Percentiles rank a stretch among this genome's conserved stretches.
Conservation (phyloP, 495 filamentous ascomycete genomes). For the Penicillium chermesinum region DNA sequence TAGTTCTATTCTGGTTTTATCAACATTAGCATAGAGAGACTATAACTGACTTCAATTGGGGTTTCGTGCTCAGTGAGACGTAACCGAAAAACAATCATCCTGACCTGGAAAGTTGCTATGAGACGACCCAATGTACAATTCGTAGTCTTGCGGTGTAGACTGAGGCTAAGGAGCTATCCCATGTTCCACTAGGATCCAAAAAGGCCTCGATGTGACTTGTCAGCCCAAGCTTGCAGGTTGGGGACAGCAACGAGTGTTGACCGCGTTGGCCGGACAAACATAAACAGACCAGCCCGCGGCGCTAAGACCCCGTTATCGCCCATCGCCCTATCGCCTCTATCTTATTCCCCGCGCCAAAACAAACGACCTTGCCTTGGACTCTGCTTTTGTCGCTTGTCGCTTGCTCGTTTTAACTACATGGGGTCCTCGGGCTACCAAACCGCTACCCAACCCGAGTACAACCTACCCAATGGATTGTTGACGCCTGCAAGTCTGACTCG, state of each 20-base stretch:
- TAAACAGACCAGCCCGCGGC: constrained; percentile 16
- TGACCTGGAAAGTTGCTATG: too few species aligned
- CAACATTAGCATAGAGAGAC: too few species aligned
- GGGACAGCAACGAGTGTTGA: constrained; percentile 15
- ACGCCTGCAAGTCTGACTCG: constrained; percentile 3
- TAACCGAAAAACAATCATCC: too few species aligned
- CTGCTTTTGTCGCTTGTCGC: constrained; percentile 2
- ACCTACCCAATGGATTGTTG: constrained; percentile 12
- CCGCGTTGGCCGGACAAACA: constrained; percentile 23
- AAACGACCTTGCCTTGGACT: constrained; percentile 13
- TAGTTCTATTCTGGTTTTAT: too few species aligned
- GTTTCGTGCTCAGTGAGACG: too few species aligned
- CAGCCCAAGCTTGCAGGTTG: constrained; percentile 17
- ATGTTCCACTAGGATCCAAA: neutral
- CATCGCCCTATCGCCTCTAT: constrained; percentile 28
- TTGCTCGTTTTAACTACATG: neutral
- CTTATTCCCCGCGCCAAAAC: constrained; percentile 25
- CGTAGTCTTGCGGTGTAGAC: too few species aligned
- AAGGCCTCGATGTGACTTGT: constrained; percentile 12
- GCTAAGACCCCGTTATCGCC: constrained; percentile 25
- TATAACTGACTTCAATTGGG: too few species aligned
- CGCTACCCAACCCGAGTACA: neutral
- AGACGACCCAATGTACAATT: too few species aligned
- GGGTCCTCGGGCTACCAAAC: neutral
- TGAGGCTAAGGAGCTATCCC: too few species aligned